Conservation (phyloP, 768 basidiomycete genomes). For the Plicaturopsis crispa region DNA sequence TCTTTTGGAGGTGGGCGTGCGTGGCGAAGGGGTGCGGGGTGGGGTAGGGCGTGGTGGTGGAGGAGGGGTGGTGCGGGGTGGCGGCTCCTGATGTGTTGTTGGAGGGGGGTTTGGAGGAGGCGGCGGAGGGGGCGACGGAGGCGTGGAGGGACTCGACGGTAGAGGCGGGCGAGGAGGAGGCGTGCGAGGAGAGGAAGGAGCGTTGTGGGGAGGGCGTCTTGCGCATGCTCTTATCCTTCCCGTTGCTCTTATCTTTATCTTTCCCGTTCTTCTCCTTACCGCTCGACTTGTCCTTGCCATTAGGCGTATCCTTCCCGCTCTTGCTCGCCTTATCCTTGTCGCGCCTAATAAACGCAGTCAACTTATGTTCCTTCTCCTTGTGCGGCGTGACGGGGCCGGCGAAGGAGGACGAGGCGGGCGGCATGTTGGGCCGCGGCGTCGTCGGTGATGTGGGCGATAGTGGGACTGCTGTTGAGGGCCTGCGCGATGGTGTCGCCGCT, state of each 20-base stretch:
- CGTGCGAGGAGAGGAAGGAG: slow-evolving; percentile 14
- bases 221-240: slow-evolving; percentile 7
- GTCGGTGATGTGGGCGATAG: slow-evolving; percentile 20
- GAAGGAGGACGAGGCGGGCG: slow-evolving; percentile 12
- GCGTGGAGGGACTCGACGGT: slow-evolving; percentile 7
- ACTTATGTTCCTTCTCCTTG: slow-evolving; percentile 14
- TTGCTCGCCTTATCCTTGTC: too few species aligned
- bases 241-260: slow-evolving; percentile 16
- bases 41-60: slow-evolving; percentile 24
- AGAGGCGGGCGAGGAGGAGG: slow-evolving; percentile 17
- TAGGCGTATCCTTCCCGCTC: too few species aligned
- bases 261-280: slow-evolving; percentile 24
- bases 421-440: slow-evolving; percentile 15
- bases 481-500: too few species aligned
- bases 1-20: slow-evolving; percentile 91
- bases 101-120: slow-evolving; percentile 15
- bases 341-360: slow-evolving; percentile 26
- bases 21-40: slow-evolving; percentile 73
- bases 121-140: slow-evolving; percentile 11
- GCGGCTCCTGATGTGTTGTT: slow-evolving; percentile 1
- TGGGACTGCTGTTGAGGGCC: too few species aligned
- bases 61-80: slow-evolving; percentile 16
- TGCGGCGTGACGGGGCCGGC: slow-evolving; percentile 11
- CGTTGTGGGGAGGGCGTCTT: slow-evolving; percentile 26
- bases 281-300: too few species aligned